A percentile compares a stretch with the other conserved stretches of the same genome.
These are phyloP conservation scores for Solanum bukasovii DNA, from an alignment of 257 asterid genomes.

Conservation along the genomic window DNA sequence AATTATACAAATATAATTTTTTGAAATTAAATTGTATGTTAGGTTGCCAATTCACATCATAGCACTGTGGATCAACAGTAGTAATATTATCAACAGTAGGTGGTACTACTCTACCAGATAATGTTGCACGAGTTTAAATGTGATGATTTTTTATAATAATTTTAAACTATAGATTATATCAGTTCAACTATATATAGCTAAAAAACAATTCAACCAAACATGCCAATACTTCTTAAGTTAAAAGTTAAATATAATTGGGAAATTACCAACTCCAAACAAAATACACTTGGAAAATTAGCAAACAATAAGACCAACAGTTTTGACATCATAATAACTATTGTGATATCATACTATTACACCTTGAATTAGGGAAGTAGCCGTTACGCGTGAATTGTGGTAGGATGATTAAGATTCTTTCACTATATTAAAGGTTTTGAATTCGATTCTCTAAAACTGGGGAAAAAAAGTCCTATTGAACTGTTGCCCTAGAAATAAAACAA, in stretches of 20 bases:
- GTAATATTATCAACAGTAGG: neutral
- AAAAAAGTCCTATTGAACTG: neutral
- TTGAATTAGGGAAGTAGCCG: neutral
- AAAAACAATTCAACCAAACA: neutral
- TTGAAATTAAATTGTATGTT: neutral
- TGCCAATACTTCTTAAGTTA: too few relatives aligned
- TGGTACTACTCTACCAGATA: neutral
- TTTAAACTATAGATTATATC: neutral
- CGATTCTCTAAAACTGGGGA: accelerated
- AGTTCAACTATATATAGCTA: neutral
- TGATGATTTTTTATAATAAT: neutral
- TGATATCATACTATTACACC: neutral
- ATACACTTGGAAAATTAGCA: neutral
- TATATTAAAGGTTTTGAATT: neutral
- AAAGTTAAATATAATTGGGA: too few relatives aligned
- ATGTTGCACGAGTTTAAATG: neutral
- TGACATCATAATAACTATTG: neutral
- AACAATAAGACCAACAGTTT: neutral
- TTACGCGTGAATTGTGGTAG: neutral
- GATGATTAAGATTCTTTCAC: neutral
- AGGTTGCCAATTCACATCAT: neutral
- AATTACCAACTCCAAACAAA: too few relatives aligned
- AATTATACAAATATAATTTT: neutral
- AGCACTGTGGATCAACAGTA: neutral
- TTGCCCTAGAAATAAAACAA: neutral